These are phyloP conservation scores for Termitomyces sp. DNA, from an alignment of 768 basidiomycete genomes.

Conservation along the genomic window DNA sequence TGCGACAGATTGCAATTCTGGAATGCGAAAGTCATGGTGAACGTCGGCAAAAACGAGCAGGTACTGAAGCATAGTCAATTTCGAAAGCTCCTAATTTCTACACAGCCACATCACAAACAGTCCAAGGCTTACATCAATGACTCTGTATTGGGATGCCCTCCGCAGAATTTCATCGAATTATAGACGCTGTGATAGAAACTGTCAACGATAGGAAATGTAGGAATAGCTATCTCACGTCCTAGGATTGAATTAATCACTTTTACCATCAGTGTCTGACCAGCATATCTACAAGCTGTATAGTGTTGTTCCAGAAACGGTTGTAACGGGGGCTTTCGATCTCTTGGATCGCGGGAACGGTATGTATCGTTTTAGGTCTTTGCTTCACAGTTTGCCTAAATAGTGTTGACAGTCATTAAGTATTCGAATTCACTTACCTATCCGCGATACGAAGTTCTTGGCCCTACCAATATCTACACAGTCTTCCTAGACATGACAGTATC, in stretches of 20 bases:
- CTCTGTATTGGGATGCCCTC: constrained; percentile 17
- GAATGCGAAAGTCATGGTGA: constrained; percentile 79
- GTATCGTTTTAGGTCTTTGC: neutral
- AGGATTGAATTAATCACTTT: neutral
- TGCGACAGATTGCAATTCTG: constrained; percentile 75
- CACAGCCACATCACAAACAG: neutral
- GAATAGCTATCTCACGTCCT: neutral
- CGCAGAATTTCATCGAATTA: constrained; percentile 16
- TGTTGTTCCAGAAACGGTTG: constrained; percentile 56
- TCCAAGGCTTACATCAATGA: too few species aligned
- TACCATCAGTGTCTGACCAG: constrained; percentile 40
- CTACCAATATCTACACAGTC: constrained; percentile 58
- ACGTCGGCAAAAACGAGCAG: constrained; percentile 78
- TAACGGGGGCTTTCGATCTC: constrained; percentile 73
- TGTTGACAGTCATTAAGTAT: constrained; percentile 53
- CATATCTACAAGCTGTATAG: constrained; percentile 48
- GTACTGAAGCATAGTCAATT: constrained; percentile 18
- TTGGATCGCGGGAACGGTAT: constrained; percentile 66
- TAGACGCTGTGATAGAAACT: constrained; percentile 25
- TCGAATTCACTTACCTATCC: constrained; percentile 49
- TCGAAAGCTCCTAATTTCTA: neutral
- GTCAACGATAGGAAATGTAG: constrained; percentile 28
- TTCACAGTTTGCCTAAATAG: neutral
- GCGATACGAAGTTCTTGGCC: constrained; percentile 66
- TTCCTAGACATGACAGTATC: constrained; percentile 37